phyloP scores from a whole-genome alignment of 345 rosid genomes.

The Moricandia arvensis region DNA sequence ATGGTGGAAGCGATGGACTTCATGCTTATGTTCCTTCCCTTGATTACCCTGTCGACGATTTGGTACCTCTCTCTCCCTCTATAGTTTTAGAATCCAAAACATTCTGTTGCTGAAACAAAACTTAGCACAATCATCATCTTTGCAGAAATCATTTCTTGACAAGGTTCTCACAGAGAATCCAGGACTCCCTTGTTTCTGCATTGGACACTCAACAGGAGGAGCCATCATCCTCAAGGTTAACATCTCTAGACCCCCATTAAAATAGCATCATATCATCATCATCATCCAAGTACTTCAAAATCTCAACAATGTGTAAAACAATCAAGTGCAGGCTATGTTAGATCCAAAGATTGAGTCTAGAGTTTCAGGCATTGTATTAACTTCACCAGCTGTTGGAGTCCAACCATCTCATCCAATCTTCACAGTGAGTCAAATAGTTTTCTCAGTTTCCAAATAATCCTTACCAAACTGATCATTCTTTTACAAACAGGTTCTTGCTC shows the following conservation, averaged over 20 bases:
- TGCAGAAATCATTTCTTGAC: conserved; percentile 67
- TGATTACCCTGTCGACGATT: conserved; percentile 67
- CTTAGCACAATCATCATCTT: neutral
- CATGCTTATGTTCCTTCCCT: conserved; percentile 90
- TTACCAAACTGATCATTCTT: conserved; percentile 3
- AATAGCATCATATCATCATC: neutral
- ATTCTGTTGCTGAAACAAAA: neutral
- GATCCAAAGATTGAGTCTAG: conserved; percentile 60
- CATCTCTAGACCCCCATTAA: neutral
- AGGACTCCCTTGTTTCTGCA: conserved; percentile 78
- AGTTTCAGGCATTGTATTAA: conserved; percentile 68
- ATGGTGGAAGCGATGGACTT: conserved; percentile 94
- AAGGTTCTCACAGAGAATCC: conserved; percentile 66
- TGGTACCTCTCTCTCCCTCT: conserved; percentile 43
- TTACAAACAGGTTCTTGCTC: conserved; percentile 65
- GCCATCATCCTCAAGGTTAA: conserved; percentile 80
- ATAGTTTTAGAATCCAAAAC: neutral
- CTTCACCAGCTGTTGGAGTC: conserved; percentile 97
- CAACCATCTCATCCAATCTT: conserved; percentile 91
- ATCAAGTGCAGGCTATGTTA: conserved; percentile 53
- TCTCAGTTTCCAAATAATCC: neutral
- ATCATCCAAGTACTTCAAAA: neutral
- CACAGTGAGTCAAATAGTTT: conserved; percentile 39
- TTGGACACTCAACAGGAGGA: conserved; percentile 96
- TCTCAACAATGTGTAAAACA: neutral